Percentiles rank a stretch among this genome's conserved stretches.
phyloP scores from a whole-genome alignment of 2,329 filamentous ascomycete species.

The Microascus cirrosus region DNA sequence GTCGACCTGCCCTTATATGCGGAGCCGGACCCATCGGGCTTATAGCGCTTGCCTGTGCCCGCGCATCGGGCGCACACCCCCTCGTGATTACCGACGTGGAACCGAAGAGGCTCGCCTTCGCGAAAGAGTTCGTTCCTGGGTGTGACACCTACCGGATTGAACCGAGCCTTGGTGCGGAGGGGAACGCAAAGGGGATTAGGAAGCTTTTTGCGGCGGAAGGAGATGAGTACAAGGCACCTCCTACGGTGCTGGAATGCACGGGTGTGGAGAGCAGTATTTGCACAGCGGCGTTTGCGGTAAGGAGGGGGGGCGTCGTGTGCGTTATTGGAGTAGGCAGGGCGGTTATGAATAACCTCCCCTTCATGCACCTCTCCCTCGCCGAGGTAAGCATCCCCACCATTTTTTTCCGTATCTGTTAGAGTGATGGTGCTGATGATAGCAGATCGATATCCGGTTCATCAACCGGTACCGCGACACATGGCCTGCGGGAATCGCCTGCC shows the following conservation, averaged over 20 bases:
- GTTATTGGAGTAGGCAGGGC: conserved; percentile 53
- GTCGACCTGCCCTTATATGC: conserved; percentile 43
- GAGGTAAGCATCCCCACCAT: conserved; percentile 24
- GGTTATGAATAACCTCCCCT: conserved; percentile 54
- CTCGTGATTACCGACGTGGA: conserved; percentile 55
- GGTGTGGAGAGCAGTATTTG: conserved; percentile 53
- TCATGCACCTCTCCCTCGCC: conserved; percentile 53
- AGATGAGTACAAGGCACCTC: conserved; percentile 44
- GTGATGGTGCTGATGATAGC: neutral
- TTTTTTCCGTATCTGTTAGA: neutral
- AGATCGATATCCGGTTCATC: conserved; percentile 60
- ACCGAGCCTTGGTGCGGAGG: conserved; percentile 27
- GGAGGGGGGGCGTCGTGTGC: conserved; percentile 48
- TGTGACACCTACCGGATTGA: conserved; percentile 43
- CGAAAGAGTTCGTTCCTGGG: conserved; percentile 42
- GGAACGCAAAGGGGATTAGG: conserved; percentile 40
- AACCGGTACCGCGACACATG: conserved; percentile 61
- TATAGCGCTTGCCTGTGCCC: conserved; percentile 42
- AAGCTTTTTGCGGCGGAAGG: conserved; percentile 32
- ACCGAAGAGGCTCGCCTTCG: conserved; percentile 41
- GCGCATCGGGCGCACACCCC: conserved; percentile 51
- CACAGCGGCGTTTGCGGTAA: conserved; percentile 44
- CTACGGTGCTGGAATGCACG: conserved; percentile 53
- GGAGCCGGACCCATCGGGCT: conserved; percentile 56
- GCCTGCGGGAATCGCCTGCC: conserved; percentile 51